Evolutionary conservation across 2,329 filamentous ascomycete species (phyloP).

Genomic region (Colletotrichum sp.): DNA sequence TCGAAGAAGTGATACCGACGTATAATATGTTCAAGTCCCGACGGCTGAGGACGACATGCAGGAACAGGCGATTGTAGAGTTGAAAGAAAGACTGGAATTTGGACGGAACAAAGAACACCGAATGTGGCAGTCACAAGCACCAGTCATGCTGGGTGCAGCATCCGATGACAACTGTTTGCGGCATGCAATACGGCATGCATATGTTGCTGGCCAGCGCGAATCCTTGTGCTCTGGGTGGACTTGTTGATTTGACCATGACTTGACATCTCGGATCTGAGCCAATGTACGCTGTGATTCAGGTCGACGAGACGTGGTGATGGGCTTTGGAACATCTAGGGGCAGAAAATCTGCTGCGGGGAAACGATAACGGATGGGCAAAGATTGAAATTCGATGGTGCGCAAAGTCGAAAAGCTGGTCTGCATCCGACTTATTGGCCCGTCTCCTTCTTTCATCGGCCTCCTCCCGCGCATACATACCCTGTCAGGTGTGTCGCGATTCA

Average conservation of each 20-base stretch:
- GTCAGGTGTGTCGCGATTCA: not conserved
- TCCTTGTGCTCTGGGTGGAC: not conserved
- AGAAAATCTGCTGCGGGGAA: not conserved
- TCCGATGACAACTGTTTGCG: slow-evolving; percentile 2
- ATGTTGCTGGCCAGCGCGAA: not conserved
- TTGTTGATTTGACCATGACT: not conserved
- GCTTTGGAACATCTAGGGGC: not conserved
- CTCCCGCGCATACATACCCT: not conserved
- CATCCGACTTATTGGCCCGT: not conserved
- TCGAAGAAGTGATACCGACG: not conserved
- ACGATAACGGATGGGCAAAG: not conserved
- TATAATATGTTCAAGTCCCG: not conserved
- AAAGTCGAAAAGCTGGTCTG: not conserved
- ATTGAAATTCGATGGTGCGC: not conserved
- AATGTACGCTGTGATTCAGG: not conserved
- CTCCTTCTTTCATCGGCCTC: not conserved
- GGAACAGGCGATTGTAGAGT: not conserved
- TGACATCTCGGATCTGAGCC: not conserved
- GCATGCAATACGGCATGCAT: not conserved
- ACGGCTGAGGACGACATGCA: not conserved
- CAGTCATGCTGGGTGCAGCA: not conserved
- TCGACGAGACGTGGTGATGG: not conserved
- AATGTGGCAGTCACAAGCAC: not conserved
- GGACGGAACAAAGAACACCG: not conserved
- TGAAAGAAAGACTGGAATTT: not conserved